These are phyloP conservation scores for Syzygium malaccense DNA, from an alignment of 441 rosid species.

Conservation along the genomic window DNA sequence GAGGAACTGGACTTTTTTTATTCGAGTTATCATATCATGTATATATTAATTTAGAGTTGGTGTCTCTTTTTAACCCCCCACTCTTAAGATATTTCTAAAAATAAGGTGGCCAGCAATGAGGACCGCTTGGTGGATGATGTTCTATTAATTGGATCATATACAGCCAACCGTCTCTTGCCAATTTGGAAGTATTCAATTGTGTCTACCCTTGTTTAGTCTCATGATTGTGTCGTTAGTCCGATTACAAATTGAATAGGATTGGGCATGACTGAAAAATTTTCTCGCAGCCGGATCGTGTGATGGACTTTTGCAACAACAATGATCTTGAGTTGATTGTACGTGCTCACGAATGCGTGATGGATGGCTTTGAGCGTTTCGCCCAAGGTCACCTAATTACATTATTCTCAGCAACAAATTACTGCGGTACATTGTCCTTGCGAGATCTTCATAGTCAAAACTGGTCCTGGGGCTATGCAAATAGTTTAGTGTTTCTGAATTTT, in stretches of 20 bases:
- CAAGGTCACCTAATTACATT: constrained; percentile 97
- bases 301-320: constrained; percentile 98
- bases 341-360: constrained; percentile 99
- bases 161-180: background rate
- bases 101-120: background rate
- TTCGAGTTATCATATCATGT: background rate
- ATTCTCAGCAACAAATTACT: constrained; percentile 96
- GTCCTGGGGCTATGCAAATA: background rate
- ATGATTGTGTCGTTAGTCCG: background rate
- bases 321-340: constrained; percentile 97
- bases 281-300: constrained; percentile 94
- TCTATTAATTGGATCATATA: background rate
- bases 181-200: background rate
- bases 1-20: background rate
- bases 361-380: constrained; percentile 97
- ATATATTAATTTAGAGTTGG: background rate
- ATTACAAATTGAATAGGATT: background rate
- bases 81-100: background rate
- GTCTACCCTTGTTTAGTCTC: background rate
- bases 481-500: background rate
- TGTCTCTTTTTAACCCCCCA: background rate
- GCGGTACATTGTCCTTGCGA: constrained; percentile 48
- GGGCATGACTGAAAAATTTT: background rate
- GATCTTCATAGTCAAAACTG: background rate
- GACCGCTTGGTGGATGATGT: background rate